Percentiles rank a stretch among this genome's conserved stretches.
These are phyloP conservation scores for Suillus ampliporus DNA, from an alignment of 768 basidiomycete genomes.

Conservation along the genomic window DNA sequence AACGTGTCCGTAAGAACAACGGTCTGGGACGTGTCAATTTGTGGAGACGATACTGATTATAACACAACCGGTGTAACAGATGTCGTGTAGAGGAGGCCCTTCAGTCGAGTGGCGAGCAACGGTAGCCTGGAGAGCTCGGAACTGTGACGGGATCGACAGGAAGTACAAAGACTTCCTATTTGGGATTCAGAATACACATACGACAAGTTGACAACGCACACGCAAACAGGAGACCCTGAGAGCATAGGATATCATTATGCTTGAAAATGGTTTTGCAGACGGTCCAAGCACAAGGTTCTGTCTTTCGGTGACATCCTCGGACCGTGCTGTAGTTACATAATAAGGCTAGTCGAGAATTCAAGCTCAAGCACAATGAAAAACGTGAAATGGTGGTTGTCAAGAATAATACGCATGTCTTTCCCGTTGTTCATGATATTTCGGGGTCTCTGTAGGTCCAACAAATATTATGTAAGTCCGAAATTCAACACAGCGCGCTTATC, in stretches of 20 bases:
- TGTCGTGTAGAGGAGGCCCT: not conserved
- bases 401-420: not conserved
- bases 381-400: not conserved
- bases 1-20: not conserved
- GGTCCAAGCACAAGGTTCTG: slow-evolving; percentile 21
- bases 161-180: slow-evolving; percentile 10
- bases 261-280: slow-evolving; percentile 1
- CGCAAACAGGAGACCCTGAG: not conserved
- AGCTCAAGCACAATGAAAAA: not conserved
- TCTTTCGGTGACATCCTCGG: not conserved
- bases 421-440: not conserved
- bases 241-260: slow-evolving; percentile 1
- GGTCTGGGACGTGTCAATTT: not conserved
- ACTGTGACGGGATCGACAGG: not conserved
- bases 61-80: not conserved
- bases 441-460: slow-evolving; percentile 5
- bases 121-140: not conserved
- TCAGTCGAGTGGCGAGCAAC: not conserved
- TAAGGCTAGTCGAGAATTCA: too few species aligned
- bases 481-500: not conserved
- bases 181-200: not conserved
- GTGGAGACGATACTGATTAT: not conserved
- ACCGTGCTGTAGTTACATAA: not conserved
- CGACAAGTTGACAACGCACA: not conserved
- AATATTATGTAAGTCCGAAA: not conserved